Evolutionary conservation across 2,329 filamentous ascomycete genomes (phyloP).

Genomic region (Xylariaceae sp.): DNA sequence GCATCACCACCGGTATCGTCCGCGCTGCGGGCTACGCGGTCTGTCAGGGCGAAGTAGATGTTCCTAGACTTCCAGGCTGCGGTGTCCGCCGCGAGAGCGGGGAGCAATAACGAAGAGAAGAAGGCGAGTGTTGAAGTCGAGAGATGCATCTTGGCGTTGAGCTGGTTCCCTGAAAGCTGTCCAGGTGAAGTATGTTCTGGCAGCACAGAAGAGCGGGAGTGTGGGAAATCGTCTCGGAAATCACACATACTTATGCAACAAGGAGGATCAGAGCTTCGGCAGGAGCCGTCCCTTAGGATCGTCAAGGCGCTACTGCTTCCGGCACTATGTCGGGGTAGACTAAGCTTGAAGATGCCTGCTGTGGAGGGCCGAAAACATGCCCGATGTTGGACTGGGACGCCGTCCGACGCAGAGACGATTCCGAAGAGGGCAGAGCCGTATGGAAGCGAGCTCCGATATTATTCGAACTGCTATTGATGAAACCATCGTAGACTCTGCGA

Average conservation of each 20-base stretch:
- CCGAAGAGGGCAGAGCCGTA: background rate
- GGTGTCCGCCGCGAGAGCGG: conserved; percentile 30
- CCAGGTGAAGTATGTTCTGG: too few species aligned
- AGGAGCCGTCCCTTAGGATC: background rate
- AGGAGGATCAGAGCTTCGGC: too few species aligned
- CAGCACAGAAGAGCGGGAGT: background rate
- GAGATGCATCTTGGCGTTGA: conserved; percentile 10
- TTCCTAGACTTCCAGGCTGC: conserved; percentile 47
- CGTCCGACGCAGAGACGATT: too few species aligned
- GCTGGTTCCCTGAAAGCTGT: background rate
- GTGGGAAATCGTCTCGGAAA: too few species aligned
- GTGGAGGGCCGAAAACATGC: background rate
- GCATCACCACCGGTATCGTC: conserved; percentile 41
- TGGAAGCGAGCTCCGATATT: background rate
- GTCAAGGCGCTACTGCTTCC: background rate
- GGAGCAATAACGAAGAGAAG: conserved; percentile 15
- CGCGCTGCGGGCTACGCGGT: conserved; percentile 46
- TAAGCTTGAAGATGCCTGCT: background rate
- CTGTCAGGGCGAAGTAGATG: conserved; percentile 55
- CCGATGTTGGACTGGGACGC: background rate
- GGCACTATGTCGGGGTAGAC: background rate
- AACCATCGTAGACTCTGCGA: background rate
- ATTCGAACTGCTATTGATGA: background rate
- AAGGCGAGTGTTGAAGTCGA: conserved; percentile 10
- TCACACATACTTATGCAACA: too few species aligned